Evolutionary conservation across 768 basidiomycete species (phyloP), one percentile per base, ranked within the genome.

Genomic region (Amanita pallidorosea): DNA sequence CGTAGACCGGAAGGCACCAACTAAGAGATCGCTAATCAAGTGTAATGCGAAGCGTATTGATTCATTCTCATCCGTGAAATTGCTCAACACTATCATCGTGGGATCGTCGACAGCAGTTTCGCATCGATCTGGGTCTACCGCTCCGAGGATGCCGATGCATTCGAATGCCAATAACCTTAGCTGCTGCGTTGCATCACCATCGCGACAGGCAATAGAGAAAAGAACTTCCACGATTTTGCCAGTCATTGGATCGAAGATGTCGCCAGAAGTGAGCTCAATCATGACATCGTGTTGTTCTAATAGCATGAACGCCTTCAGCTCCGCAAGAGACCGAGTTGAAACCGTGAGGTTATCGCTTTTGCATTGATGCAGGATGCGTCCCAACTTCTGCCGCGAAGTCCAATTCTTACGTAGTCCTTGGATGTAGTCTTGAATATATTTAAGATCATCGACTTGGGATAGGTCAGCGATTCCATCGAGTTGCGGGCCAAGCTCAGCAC

Each of bases 81-180:
- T 93, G 59, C 75, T 78, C 53, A 81, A 70, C 44, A 97, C 74
- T 42, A 92, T 75, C 67, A 88, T 84, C 40, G 75, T 74, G 2
- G 76, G 65, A 54, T 85, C 82, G 34, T 65, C 67, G 27, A 73
- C 62, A 1, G 70, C 68, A 17, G 90, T 71, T 55, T 89, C 85
- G 59, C 87, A 86, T 45, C 96, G 77, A 69, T 98, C 95, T 0
- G 95, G 95, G 65, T 99, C 96, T 15, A 94, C 75, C 2, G 96
- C 96, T 5, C 96, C 96, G 11, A 98, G 67, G 18, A 89, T 77
- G 1, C 94, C 92, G 50, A 98, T 80, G 61, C 90, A 96, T 60
- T 96, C 89, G 60, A 85, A 93, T 1, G 91, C 85, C 17, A 88
- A 65, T 38, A 79, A 67, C 15, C 82, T 81, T 7, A 92, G 60